Evolutionary conservation across 2,329 filamentous ascomycete species (phyloP).

Genomic region (Pestalotiopsis sp.): DNA sequence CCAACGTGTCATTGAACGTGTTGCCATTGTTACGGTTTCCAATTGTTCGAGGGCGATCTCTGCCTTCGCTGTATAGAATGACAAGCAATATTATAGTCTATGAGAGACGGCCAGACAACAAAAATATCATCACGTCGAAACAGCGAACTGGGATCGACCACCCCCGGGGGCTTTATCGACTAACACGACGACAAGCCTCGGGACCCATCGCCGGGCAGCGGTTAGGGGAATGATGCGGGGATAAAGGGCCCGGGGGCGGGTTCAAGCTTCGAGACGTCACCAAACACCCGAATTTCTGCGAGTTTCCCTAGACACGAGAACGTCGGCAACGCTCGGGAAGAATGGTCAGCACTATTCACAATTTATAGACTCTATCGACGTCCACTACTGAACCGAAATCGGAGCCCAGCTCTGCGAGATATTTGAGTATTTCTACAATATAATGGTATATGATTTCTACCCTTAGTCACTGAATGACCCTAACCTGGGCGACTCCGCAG

Average conservation of each 20-base stretch:
- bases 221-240: conserved; percentile 4
- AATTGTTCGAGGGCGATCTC: background rate
- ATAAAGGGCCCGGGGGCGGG: background rate
- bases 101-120: background rate
- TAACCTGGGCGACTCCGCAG: background rate
- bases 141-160: background rate
- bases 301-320: background rate
- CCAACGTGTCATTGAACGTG: background rate
- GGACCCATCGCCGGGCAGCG: background rate
- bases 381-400: background rate
- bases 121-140: background rate
- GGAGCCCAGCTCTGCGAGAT: background rate
- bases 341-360: background rate
- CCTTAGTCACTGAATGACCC: background rate
- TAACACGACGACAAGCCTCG: background rate
- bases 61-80: background rate
- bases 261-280: background rate
- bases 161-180: background rate
- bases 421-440: background rate
- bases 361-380: background rate
- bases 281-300: background rate
- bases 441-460: background rate
- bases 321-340: too few species aligned
- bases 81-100: background rate
- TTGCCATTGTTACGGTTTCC: background rate